Evolutionary conservation across 1,284 basidiomycete genomes (phyloP).

Genomic region (Termitomyces sp.): DNA sequence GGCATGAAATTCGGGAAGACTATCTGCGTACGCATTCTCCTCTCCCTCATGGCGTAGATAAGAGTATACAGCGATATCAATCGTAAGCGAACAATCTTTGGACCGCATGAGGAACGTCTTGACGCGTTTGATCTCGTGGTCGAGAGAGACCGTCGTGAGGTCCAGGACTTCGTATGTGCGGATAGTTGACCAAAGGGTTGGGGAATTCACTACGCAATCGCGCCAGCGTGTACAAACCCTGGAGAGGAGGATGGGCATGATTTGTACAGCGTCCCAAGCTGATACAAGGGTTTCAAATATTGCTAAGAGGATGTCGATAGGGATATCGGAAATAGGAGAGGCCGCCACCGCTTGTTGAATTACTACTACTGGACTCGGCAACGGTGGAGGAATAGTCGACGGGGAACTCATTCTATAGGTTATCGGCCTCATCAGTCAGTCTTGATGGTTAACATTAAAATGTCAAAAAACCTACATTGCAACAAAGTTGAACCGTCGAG

Average conservation of each 20-base stretch:
- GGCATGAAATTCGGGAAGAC: not conserved
- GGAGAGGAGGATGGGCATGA: conserved; percentile 4
- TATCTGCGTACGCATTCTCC: not conserved
- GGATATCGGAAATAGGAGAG: not conserved
- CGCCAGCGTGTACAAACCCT: conserved; percentile 10
- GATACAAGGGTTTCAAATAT: not conserved
- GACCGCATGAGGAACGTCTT: conserved; percentile 1
- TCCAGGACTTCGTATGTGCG: not conserved
- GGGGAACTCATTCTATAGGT: not conserved
- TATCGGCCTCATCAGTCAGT: not conserved
- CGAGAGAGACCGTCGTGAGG: not conserved
- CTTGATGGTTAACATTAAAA: too few species aligned
- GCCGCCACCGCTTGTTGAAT: not conserved
- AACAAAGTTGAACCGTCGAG: not conserved
- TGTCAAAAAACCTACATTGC: not conserved
- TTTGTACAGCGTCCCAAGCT: not conserved
- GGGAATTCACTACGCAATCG: not conserved
- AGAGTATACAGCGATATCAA: not conserved
- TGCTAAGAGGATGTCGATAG: not conserved
- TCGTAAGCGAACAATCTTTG: not conserved
- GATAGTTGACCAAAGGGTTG: conserved; percentile 12
- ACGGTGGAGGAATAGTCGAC: not conserved
- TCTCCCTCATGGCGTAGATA: not conserved
- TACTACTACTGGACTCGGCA: not conserved
- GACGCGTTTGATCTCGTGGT: conserved; percentile 3